Evolutionary conservation across 495 filamentous ascomycete genomes (phyloP), one percentile per base, ranked within the genome.

Genomic region (Trichoderma asperelloides): DNA sequence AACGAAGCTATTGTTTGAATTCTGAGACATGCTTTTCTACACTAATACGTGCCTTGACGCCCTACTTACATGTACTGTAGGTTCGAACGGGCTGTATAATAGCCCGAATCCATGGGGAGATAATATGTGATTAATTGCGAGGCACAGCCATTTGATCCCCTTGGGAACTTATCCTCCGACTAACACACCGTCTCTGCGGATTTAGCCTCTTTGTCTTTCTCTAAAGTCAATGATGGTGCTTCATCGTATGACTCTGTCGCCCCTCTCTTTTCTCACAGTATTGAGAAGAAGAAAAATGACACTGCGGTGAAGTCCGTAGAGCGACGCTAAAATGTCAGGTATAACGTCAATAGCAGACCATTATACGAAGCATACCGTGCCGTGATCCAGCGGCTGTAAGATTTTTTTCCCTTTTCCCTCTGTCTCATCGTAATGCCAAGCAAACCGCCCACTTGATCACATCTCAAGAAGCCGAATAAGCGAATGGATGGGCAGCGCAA

Each of bases 401-500:
- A 6, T 16, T 16, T 6, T 12, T 18, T 45, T 12, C 47, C 18
- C 25, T 55, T 21, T 23, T 55, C n/a, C 49, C 3, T 11, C 49
- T 55, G 8, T 2, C 21, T 55, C n/a, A 21, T 55, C 9, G n/a
- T n/a, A 5, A 55, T 60, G 55, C 55, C 16, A 60, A 60, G 27
- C 55, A 60, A 28, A 9, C 25, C 8, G n/a, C 11, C n/a, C 55
- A 18, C 21, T 30, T 30, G 23, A 28, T 30, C 55, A 30, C 55
- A 60, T 60, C 55, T 60, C 55, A 60, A 60, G 23, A 60, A 28
- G 55, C 55, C 55, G 55, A 60, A 18, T 25, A 60, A 60, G 55
- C 55, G 55, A 16, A 28, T 27, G 55, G 55, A 51, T 25, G 49
- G 55, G 23, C 23, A 60, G 11, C 12, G 23, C 55, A 60, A 12